Percentiles rank a stretch among this genome's conserved stretches.
phyloP scores from a whole-genome alignment of 2,329 filamentous ascomycete species.

The Pseudogymnoascus sp. region DNA sequence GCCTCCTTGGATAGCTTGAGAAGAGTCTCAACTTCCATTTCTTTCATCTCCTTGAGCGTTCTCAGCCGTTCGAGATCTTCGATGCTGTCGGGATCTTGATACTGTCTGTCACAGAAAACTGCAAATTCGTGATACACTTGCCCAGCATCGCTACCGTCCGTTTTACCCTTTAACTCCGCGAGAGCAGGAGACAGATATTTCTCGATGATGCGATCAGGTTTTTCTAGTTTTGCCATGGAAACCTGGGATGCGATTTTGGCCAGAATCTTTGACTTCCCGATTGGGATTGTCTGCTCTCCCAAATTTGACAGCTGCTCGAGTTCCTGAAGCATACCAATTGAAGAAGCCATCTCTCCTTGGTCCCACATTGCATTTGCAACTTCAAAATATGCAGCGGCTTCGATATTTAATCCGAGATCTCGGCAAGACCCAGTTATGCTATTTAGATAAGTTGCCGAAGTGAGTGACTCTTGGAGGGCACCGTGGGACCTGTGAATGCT shows the following conservation, averaged over 20 bases:
- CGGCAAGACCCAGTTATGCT: conserved; percentile 65
- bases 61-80: conserved; percentile 79
- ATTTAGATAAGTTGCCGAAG: conserved; percentile 75
- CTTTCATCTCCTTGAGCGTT: conserved; percentile 71
- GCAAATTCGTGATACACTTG: conserved; percentile 94
- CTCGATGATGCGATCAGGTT: conserved; percentile 81
- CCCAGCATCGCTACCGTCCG: conserved; percentile 66
- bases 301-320: conserved; percentile 57
- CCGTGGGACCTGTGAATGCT: conserved; percentile 71
- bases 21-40: conserved; percentile 70
- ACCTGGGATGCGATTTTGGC: conserved; percentile 84
- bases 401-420: conserved; percentile 65
- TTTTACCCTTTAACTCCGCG: conserved; percentile 65
- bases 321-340: conserved; percentile 79
- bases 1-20: conserved; percentile 46
- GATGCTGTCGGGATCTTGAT: conserved; percentile 76
- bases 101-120: conserved; percentile 86
- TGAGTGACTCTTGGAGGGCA: conserved; percentile 78
- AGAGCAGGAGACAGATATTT: conserved; percentile 81
- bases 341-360: conserved; percentile 80
- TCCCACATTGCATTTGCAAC: conserved; percentile 89
- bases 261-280: conserved; percentile 71
- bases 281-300: conserved; percentile 60
- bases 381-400: conserved; percentile 72
- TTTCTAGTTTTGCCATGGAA: conserved; percentile 83